These are phyloP conservation scores for Penicillium waksmanii DNA, from an alignment of 495 filamentous ascomycete species.

Conservation along the genomic window DNA sequence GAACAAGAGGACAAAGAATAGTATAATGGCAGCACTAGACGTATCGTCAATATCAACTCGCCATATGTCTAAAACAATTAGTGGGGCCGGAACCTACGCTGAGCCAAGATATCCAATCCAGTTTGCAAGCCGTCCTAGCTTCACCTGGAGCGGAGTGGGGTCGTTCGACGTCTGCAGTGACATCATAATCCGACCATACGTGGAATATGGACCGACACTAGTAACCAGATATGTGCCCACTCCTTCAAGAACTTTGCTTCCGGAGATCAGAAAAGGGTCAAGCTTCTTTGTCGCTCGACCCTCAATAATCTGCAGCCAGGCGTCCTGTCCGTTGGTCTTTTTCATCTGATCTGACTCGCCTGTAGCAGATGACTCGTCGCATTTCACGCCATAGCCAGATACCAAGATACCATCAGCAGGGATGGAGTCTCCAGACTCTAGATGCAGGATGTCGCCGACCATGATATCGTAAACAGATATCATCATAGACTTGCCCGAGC, in stretches of 20 bases:
- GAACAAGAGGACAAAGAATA: slow-evolving; percentile 66
- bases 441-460: slow-evolving; percentile 72
- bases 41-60: background rate
- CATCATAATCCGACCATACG: slow-evolving; percentile 67
- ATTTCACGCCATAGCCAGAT: slow-evolving; percentile 66
- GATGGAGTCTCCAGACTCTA: slow-evolving; percentile 75
- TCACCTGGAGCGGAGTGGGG: slow-evolving; percentile 66
- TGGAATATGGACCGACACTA: slow-evolving; percentile 62
- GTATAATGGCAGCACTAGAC: slow-evolving; percentile 57
- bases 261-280: slow-evolving; percentile 68
- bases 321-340: slow-evolving; percentile 63
- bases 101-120: slow-evolving; percentile 64
- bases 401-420: slow-evolving; percentile 64
- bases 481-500: slow-evolving; percentile 75
- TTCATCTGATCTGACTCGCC: slow-evolving; percentile 71
- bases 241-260: slow-evolving; percentile 67
- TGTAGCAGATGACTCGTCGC: slow-evolving; percentile 72
- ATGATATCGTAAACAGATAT: slow-evolving; percentile 73
- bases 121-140: slow-evolving; percentile 63
- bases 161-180: slow-evolving; percentile 62
- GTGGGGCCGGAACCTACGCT: slow-evolving; percentile 29
- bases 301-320: slow-evolving; percentile 58
- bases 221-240: slow-evolving; percentile 68
- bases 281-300: slow-evolving; percentile 60
- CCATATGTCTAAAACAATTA: background rate